Conservation (phyloP, 2,329 filamentous ascomycete genomes). For the Beauveria varroae region DNA sequence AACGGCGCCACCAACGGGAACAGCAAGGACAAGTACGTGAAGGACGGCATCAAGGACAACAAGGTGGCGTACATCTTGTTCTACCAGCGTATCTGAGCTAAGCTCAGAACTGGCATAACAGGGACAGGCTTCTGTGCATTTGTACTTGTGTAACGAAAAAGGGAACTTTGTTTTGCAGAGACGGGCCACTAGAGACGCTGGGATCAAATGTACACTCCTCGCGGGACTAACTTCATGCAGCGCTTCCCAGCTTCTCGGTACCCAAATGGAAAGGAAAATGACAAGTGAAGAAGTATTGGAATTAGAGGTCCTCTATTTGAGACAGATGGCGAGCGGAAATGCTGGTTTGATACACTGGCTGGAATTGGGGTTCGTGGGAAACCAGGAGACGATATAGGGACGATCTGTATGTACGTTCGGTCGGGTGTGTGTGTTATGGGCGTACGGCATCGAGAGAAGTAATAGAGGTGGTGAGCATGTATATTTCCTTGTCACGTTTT, state of each 20-base stretch:
- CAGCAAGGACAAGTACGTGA: constrained; percentile 49
- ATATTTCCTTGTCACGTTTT: not conserved
- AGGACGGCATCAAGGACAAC: constrained; percentile 74
- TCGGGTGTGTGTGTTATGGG: not conserved
- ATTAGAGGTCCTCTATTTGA: not conserved
- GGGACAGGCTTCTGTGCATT: not conserved
- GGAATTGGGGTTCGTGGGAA: not conserved
- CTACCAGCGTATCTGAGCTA: constrained; percentile 65
- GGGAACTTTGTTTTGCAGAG: not conserved
- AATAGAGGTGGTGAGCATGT: not conserved
- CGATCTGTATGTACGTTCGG: not conserved
- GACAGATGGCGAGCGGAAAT: not conserved
- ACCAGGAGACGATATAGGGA: not conserved
- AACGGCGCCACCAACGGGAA: constrained; percentile 50
- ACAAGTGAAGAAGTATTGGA: not conserved
- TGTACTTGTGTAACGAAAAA: constrained; percentile 1
- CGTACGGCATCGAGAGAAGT: not conserved
- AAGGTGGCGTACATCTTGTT: constrained; percentile 96
- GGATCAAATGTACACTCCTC: constrained; percentile 4
- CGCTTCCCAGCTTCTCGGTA: not conserved
- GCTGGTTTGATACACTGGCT: not conserved
- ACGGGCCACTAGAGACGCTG: not conserved
- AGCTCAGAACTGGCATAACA: not conserved
- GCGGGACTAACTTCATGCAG: not conserved
- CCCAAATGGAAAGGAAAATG: not conserved